phyloP scores from a whole-genome alignment of 495 filamentous ascomycete genomes.

The Podospora fimiseda region DNA sequence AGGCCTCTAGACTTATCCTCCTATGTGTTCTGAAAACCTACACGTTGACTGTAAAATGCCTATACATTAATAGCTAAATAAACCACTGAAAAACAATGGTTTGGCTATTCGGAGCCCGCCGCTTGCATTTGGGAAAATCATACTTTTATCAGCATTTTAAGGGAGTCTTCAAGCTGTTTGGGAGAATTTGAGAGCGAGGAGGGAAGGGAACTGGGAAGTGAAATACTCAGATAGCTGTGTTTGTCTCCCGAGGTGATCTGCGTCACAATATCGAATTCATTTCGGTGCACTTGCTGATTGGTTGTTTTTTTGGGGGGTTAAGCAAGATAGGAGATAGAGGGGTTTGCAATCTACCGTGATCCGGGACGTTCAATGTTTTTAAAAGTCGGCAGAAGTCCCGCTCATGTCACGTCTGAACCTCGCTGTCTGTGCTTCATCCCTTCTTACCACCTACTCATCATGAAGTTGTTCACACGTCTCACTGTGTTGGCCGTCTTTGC shows the following conservation, averaged over 20 bases:
- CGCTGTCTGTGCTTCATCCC: background rate
- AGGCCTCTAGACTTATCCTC: too few relatives aligned
- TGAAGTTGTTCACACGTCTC: background rate
- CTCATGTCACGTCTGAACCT: background rate
- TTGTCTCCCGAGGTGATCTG: background rate
- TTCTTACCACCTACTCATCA: background rate
- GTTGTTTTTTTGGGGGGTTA: background rate
- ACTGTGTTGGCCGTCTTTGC: too few relatives aligned
- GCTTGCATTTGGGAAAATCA: too few relatives aligned
- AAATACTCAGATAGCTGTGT: background rate
- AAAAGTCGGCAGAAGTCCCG: background rate
- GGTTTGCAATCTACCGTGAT: background rate
- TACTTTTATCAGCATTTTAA: too few relatives aligned
- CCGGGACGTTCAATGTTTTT: background rate
- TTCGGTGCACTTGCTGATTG: background rate
- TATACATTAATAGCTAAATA: too few relatives aligned
- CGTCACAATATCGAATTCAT: background rate
- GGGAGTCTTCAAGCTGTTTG: too few relatives aligned
- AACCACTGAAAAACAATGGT: too few relatives aligned
- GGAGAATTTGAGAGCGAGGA: background rate
- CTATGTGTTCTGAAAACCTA: too few relatives aligned
- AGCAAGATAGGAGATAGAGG: too few relatives aligned
- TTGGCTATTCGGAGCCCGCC: too few relatives aligned
- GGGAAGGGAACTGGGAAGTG: background rate
- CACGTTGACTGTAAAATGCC: too few relatives aligned